Conservation (phyloP, 2,329 filamentous ascomycete genomes). For the Claviceps spartinae region DNA sequence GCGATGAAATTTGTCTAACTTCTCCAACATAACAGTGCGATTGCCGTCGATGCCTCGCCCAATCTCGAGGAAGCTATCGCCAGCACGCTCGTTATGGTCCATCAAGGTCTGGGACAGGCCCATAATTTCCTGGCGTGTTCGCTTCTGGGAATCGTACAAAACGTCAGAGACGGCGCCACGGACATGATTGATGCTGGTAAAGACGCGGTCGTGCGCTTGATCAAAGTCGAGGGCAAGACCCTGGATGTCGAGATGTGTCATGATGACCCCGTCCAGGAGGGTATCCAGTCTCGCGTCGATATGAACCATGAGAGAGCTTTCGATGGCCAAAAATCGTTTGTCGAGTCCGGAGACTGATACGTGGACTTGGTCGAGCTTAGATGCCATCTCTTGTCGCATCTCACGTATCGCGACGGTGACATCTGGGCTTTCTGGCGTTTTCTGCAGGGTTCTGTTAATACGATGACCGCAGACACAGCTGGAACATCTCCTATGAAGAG, state of each 20-base stretch:
- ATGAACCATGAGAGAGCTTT: not conserved
- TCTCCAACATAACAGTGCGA: not conserved
- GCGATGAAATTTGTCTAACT: not conserved
- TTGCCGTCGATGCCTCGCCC: not conserved
- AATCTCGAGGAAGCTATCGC: not conserved
- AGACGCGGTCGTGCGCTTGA: not conserved
- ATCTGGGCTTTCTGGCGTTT: not conserved
- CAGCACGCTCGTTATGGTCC: not conserved
- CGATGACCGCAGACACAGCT: not conserved
- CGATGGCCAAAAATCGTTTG: not conserved
- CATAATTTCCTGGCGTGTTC: not conserved
- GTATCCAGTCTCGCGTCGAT: not conserved
- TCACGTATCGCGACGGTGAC: not conserved
- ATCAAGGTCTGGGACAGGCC: not conserved
- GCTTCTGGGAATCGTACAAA: not conserved
- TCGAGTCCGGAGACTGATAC: not conserved
- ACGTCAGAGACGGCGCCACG: not conserved
- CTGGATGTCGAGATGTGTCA: slow-evolving; percentile 1
- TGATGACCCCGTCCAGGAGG: not conserved
- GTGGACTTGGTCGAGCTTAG: not conserved
- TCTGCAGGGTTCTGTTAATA: not conserved
- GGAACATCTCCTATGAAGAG: too few relatives aligned
- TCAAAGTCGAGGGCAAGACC: not conserved
- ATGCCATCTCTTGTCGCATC: not conserved
- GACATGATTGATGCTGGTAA: not conserved